A percentile compares a stretch with the other conserved stretches of the same genome.
phyloP scores from a whole-genome alignment of 2,329 filamentous ascomycete species.

The Erysiphe pulchra region DNA sequence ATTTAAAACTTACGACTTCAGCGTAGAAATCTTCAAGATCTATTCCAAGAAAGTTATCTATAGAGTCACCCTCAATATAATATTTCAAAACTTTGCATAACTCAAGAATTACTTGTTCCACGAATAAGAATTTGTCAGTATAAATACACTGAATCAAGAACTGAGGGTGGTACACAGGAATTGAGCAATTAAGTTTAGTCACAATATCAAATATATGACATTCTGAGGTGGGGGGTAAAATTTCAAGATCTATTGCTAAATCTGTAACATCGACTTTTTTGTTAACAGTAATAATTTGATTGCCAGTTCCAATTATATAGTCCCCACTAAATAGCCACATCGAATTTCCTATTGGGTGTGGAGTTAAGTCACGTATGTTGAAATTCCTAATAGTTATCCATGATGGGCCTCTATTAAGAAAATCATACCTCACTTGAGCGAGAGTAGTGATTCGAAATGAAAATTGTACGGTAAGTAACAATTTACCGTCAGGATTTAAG shows the following conservation, averaged over 20 bases:
- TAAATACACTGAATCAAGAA: constrained; percentile 71
- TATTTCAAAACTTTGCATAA: constrained; percentile 60
- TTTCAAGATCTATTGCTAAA: constrained; percentile 6
- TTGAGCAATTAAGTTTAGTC: constrained; percentile 58
- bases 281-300: constrained; percentile 67
- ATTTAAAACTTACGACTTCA: constrained; percentile 7
- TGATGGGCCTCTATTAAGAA: constrained; percentile 65
- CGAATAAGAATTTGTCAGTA: constrained; percentile 45
- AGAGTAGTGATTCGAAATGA: constrained; percentile 62
- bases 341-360: constrained; percentile 78
- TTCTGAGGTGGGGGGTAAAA: constrained; percentile 7
- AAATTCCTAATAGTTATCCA: constrained; percentile 75
- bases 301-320: constrained; percentile 69
- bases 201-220: constrained; percentile 57
- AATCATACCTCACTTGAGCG: constrained; percentile 75
- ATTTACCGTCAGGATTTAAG: constrained; percentile 68
- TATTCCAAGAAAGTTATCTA: constrained; percentile 55
- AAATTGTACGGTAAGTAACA: constrained; percentile 78
- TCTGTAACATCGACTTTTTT: constrained; percentile 27
- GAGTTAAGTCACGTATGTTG: constrained; percentile 53
- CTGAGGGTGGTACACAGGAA: constrained; percentile 81
- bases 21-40: constrained; percentile 32
- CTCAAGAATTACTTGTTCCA: constrained; percentile 45
- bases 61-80: constrained; percentile 50
- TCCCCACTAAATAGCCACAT: constrained; percentile 73